Conservation (phyloP, 1,139 yeast species). For the Diutina rugosa region DNA sequence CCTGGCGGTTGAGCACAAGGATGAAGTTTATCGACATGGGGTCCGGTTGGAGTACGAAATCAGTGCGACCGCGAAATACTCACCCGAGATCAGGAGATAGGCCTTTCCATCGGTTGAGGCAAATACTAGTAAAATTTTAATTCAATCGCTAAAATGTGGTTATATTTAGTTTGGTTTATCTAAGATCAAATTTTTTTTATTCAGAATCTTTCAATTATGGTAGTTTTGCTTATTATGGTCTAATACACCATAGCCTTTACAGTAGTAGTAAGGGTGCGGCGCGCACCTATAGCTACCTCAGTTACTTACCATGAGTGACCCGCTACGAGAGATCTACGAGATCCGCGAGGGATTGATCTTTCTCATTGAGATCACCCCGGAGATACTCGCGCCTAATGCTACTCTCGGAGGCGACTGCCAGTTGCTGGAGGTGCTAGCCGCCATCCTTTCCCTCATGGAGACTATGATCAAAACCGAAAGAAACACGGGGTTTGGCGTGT, state of each 20-base stretch:
- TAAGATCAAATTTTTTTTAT: no score
- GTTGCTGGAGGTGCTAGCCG: conserved; percentile 37
- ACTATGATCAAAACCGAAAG: conserved; percentile 48
- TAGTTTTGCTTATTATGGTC: no score
- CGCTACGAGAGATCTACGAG: conserved; percentile 18
- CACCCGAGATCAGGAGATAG: neutral
- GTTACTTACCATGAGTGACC: neutral
- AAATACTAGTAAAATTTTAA: no score
- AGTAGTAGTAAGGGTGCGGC: no score
- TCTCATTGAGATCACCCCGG: conserved; percentile 45
- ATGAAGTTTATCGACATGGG: conserved; percentile 67
- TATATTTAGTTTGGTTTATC: no score
- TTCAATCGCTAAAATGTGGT: no score
- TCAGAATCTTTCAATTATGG: no score
- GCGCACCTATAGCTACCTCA: no score
- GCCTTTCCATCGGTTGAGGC: no score
- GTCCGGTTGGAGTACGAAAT: neutral
- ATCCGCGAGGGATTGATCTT: conserved; percentile 53
- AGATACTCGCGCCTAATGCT: conserved; percentile 25
- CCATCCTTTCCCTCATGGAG: conserved; percentile 42
- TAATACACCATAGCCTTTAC: no score
- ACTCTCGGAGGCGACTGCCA: conserved; percentile 26
- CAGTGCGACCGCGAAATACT: neutral
- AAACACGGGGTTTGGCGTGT: conserved; percentile 55
- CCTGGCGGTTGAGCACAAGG: conserved; percentile 79